Percentiles rank a stretch among this genome's conserved stretches.
Conservation (phyloP, 176 grass and related monocot species). For the maize (Zea mays) region Zm-B73-REFERENCE-NAM-5.0 NC_050096.1:33279001-33279500, state of each 20-base stretch:
- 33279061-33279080: too few species aligned
- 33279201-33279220: neutral
- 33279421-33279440: neutral
- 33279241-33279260: slow-evolving; percentile 25
- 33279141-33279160: neutral
- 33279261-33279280: slow-evolving; percentile 24
- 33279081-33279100: too few species aligned
- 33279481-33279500: too few species aligned
- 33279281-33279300: neutral
- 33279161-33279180: neutral
- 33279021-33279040: too few species aligned
- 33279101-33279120: too few species aligned
- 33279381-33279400: slow-evolving; percentile 25
- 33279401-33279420: neutral
- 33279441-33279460: slow-evolving; percentile 25
- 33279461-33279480: neutral
- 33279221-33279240: slow-evolving; percentile 25
- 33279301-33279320: slow-evolving; percentile 36
- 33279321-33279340: slow-evolving; percentile 26
- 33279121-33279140: too few species aligned
- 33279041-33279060: too few species aligned
- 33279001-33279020: too few species aligned
- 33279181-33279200: neutral
- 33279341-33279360: slow-evolving; percentile 47
- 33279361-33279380: slow-evolving; percentile 37